Percentiles rank a stretch among this genome's conserved stretches.
These are phyloP conservation scores for Triglochin maritima DNA, from an alignment of 106 monocot species.

Conservation along the genomic window DNA sequence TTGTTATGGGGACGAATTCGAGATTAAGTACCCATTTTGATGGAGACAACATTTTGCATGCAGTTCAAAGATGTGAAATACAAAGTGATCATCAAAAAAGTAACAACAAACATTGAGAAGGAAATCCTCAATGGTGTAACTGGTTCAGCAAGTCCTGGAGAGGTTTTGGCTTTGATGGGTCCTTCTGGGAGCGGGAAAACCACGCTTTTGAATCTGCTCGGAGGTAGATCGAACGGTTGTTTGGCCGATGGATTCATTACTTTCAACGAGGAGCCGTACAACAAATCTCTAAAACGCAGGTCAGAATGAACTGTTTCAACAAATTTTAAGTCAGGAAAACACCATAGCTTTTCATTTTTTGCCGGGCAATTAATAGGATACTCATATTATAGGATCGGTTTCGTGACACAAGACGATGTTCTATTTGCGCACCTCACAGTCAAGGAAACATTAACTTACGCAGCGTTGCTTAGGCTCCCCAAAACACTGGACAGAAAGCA, in stretches of 20 bases:
- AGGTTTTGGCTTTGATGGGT: constrained; percentile 75
- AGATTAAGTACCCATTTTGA: background rate
- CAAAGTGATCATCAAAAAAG: constrained; percentile 52
- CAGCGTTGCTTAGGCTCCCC: constrained; percentile 35
- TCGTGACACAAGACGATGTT: constrained; percentile 36
- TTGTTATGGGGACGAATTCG: background rate
- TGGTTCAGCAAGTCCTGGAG: constrained; percentile 64
- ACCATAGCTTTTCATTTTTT: background rate
- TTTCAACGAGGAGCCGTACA: constrained; percentile 63
- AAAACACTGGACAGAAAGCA: constrained; percentile 13
- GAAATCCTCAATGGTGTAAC: constrained; percentile 60
- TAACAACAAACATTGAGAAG: constrained; percentile 48
- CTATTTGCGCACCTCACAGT: constrained; percentile 36
- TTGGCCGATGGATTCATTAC: constrained; percentile 43
- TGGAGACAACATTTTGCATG: constrained; percentile 5
- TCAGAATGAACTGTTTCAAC: constrained; percentile 5
- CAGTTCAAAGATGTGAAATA: constrained; percentile 79
- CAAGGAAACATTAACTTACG: constrained; percentile 31
- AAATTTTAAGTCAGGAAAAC: no score
- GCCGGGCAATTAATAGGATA: no score
- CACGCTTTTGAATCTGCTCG: constrained; percentile 62
- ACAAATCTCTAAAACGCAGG: constrained; percentile 72
- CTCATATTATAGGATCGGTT: constrained; percentile 21
- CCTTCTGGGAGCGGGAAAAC: constrained; percentile 88
- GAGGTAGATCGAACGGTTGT: constrained; percentile 43